Base-by-base conservation (phyloP, 495 filamentous ascomycete genomes). In the Penicillium manginii region DNA sequence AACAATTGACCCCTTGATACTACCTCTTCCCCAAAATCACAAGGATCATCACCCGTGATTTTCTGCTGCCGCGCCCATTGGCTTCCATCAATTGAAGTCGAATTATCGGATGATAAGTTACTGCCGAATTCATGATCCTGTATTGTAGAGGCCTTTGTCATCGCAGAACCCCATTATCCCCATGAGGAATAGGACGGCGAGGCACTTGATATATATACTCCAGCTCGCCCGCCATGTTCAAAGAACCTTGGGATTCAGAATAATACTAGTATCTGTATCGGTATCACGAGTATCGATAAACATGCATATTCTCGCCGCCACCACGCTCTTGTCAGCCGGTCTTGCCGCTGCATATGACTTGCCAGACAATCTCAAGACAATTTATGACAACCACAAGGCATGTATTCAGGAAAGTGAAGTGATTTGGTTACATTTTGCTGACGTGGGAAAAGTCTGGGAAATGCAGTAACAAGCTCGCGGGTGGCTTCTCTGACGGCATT, bases 331-430 rank as follows among this genome's bases (percentile, higher is more conserved):
- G 19, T 35, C 35, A 26, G 21, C 39, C 35, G 17, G 55, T 5
- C 17, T 58, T 26, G 58, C 54, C 4, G 43, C 59, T 10, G 60
- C 68, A 17, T 72, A 71, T 39, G 57, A 67, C 17, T 33, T 74
- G 21, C 71, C 71, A 9, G 54, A 61, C 50, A 69, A 74, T n/a
- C 47, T 74, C 9, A 49, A 60, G 50, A 48, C 65, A 42, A 65
- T 74, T 40, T 74, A 74, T 31, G 39, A 68, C 32, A 61, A 61
- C 21, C 60, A 72, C 57, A 72, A 68, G 48, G 64, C 69, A 57
- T 12, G 21, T 3, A 17, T 22, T 22, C 40, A 43, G 7, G 22
- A 11, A 22, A 32, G 29, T 17, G n/a, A 2, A 21, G 19, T 19
- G 23, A 2, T 45, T 19, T 17, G 17, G 18, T 23, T 37, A 15